A percentile compares a stretch with the other conserved stretches of the same genome.
These are phyloP conservation scores for Cladophialophora bantiana DNA, from an alignment of 2,329 filamentous ascomycete species.

Conservation along the genomic window DNA sequence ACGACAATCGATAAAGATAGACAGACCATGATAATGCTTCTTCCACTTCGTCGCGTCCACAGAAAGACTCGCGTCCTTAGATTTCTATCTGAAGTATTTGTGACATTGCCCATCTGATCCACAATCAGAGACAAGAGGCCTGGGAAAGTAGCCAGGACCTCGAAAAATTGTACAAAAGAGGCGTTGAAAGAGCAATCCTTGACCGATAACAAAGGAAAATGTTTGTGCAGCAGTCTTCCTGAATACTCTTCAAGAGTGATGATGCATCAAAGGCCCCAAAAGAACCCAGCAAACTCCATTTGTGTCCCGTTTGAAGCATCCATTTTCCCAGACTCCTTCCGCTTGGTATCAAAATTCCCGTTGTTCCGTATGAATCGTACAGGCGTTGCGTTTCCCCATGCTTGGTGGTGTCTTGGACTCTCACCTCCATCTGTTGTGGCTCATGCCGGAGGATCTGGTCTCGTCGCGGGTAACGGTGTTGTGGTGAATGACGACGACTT, in stretches of 20 bases:
- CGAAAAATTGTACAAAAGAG: slow-evolving; percentile 18
- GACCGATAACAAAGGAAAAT: slow-evolving; percentile 28
- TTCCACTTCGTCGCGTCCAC: slow-evolving; percentile 16
- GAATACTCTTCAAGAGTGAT: slow-evolving; percentile 26
- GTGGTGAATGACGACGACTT: slow-evolving; percentile 35
- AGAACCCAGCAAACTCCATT: slow-evolving; percentile 17
- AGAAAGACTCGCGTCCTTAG: slow-evolving; percentile 35
- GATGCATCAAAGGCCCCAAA: background rate
- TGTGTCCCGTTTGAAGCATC: slow-evolving; percentile 1
- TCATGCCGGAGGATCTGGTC: slow-evolving; percentile 31
- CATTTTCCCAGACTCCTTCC: slow-evolving; percentile 29
- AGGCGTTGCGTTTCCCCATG: slow-evolving; percentile 11
- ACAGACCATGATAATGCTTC: slow-evolving; percentile 9
- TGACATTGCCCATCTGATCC: slow-evolving; percentile 23
- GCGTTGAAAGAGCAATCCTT: slow-evolving; percentile 8
- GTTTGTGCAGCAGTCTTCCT: slow-evolving; percentile 13
- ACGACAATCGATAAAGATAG: slow-evolving; percentile 29
- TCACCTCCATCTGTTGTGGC: slow-evolving; percentile 36
- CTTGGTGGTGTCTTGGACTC: background rate
- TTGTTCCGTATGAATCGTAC: slow-evolving; percentile 25
- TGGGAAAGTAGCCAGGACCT: slow-evolving; percentile 32
- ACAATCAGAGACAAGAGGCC: slow-evolving; percentile 9
- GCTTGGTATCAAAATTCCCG: slow-evolving; percentile 29
- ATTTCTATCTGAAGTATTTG: slow-evolving; percentile 26
- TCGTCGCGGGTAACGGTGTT: slow-evolving; percentile 34